Base-by-base conservation (phyloP, 1,284 basidiomycete genomes). In the Ceratobasidium sp. region DNA sequence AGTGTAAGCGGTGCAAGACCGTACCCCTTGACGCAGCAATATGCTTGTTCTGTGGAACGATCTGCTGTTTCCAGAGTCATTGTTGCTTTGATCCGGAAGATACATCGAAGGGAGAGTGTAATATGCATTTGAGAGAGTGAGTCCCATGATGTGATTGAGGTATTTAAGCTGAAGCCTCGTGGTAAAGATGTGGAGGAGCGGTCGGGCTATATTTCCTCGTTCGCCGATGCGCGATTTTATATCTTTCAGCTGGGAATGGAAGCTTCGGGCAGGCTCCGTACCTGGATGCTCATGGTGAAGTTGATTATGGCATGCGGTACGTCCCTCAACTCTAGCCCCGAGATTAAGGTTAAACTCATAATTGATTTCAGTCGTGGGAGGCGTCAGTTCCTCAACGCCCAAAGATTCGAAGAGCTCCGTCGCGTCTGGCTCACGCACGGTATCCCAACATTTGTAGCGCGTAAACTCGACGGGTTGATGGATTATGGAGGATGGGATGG, bases 401-500 rank as follows among this genome's bases (percentile, higher is more conserved):
- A 89, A 19, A 83, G 97, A 46, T 93, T 93, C 87, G 96, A 98
- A 75, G 96, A 98, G 70, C 83, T 97, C 54, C 84, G 95, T 29
- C 92, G 90, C 78, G 86, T 85, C 0, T 98, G 96, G 93, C 82
- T 98, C 44, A 85, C 84, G 64, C 95, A 98, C 72, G 87, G 89
- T 1, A 89, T 98, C 60, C 93, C 96, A 7, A 96, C 93, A 9
- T 81, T 93, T 41, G 90, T 98, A 14, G 93, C 95, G 1, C 83
- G 96, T 56, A 92, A 91, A 77, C 78, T 98, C 68, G 97, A 99
- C 76, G 84, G 90, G 69, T 87, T 85, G 2, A 84, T 93, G n/a
- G 95, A 98, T 76, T 88, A 84, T 50, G 94, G 95, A 25, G 94
- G 94, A 11, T 98, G 95, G 95, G 90, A 91, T 74, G 91, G 91